Percentiles rank a stretch among this genome's conserved stretches.
Conservation (phyloP, 257 asterid genomes). For the Nicotiana tomentosiformis region DNA sequence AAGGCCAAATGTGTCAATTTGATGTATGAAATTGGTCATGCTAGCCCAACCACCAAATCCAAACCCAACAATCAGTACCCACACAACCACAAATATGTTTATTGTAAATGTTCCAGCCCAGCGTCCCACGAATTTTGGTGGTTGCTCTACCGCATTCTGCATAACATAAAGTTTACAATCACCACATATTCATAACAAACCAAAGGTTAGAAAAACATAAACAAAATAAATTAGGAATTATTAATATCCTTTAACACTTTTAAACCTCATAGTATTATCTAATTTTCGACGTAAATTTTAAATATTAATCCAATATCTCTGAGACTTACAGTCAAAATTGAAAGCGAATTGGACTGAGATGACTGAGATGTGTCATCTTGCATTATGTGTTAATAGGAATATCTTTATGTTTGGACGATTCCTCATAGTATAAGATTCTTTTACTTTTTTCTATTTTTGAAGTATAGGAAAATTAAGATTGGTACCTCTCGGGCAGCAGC, state of each 20-base stretch:
- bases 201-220: background rate
- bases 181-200: background rate
- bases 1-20: slow-evolving; percentile 87
- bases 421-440: background rate
- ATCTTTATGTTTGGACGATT: background rate
- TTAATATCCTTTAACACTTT: background rate
- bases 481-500: slow-evolving; percentile 82
- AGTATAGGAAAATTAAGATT: background rate
- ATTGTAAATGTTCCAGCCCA: slow-evolving; percentile 79
- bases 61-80: slow-evolving; percentile 85
- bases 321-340: background rate
- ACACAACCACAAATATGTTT: slow-evolving; percentile 68
- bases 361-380: background rate
- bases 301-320: background rate
- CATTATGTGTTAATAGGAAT: background rate
- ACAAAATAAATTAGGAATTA: background rate
- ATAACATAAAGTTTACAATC: background rate
- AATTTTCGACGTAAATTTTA: background rate
- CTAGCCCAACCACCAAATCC: slow-evolving; percentile 99
- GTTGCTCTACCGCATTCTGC: slow-evolving; percentile 96
- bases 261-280: background rate
- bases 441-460: background rate
- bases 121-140: slow-evolving; percentile 66
- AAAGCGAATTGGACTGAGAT: background rate
- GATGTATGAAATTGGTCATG: slow-evolving; percentile 70